A percentile compares a stretch with the other conserved stretches of the same genome.
Evolutionary conservation across 2,329 filamentous ascomycete genomes (phyloP).

Genomic region (Balansia obtecta): DNA sequence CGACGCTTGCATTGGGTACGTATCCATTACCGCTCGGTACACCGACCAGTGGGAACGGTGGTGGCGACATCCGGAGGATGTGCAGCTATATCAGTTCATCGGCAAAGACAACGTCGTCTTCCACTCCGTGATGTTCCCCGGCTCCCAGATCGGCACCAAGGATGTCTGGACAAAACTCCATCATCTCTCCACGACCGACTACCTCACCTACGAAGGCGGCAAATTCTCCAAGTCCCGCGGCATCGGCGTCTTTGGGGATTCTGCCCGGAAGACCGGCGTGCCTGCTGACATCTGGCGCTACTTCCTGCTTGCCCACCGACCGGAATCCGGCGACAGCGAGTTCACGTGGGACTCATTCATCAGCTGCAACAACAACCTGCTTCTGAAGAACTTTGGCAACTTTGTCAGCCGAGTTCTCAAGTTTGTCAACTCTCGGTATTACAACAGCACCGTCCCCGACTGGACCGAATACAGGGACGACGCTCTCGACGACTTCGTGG

Average conservation of each 20-base stretch:
- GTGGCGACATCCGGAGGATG: constrained; percentile 68
- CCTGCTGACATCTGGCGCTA: constrained; percentile 71
- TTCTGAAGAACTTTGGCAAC: constrained; percentile 48
- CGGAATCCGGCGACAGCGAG: constrained; percentile 66
- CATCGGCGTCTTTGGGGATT: constrained; percentile 72
- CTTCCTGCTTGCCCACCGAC: constrained; percentile 67
- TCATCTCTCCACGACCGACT: constrained; percentile 65
- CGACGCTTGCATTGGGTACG: constrained; percentile 74
- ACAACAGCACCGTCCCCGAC: constrained; percentile 32
- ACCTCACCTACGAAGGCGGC: constrained; percentile 63
- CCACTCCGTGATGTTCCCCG: constrained; percentile 76
- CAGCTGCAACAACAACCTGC: constrained; percentile 60
- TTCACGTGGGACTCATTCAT: constrained; percentile 70
- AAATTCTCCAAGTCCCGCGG: constrained; percentile 78
- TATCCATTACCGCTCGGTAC: constrained; percentile 74
- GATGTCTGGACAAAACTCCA: constrained; percentile 75
- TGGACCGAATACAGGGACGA: constrained; percentile 11
- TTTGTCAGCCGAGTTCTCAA: constrained; percentile 50
- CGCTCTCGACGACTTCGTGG: background rate
- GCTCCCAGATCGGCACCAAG: constrained; percentile 60
- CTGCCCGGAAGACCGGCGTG: constrained; percentile 68
- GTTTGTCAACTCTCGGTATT: constrained; percentile 43
- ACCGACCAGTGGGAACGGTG: constrained; percentile 71
- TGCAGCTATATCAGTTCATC: constrained; percentile 78
- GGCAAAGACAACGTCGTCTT: constrained; percentile 58